Evolutionary conservation across 1,284 basidiomycete genomes (phyloP), one percentile per base, ranked within the genome.

Genomic region (Rhizoctonia solani): DNA sequence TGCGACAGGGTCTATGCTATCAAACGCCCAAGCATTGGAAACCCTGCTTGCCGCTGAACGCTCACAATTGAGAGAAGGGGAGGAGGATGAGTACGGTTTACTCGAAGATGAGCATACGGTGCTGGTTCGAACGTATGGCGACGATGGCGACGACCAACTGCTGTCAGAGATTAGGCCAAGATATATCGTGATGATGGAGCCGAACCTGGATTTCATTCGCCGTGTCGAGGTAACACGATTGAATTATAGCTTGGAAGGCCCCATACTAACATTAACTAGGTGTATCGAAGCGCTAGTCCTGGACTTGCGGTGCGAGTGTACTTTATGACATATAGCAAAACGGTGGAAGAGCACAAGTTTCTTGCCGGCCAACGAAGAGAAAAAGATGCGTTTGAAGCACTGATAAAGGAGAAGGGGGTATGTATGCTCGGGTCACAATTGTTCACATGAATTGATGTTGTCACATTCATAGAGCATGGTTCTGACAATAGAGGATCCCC

Each of bases 151-250:
- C 74, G 96, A 99, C 76, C 84, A 88, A 44, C 79, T 98, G 54
- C 80, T 99, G 30, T 85, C 89, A 65, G 96, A 99, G 75, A 81
- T 98, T 1, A 83, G 90, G 67, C 97, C 97, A 1, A 86, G 90
- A 67, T 98, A 95, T 74, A 88, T 98, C 59, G 86, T 98, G 50
- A 92, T 98, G 90, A 95, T 92, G 74, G 97, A 99, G 74, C 95
- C 96, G 0, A 93, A 89, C 74, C 88, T 94, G 72, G 89, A 95
- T 56, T 99, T 98, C 73, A 86, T 98, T 41, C 83, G 97, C 27
- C 84, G 96, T 0, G 83, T 99, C 41, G 96, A 99, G 83, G 93
- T 94, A 68, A 70, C 81, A 47, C n/a, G 47, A 23, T 19, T 4
- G 19, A 16, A 1, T 34, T n/a, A 21, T 47, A 41, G 69, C 32